Conservation (phyloP, 805 yeast genomes). For the Yarrowia sp. region DNA sequence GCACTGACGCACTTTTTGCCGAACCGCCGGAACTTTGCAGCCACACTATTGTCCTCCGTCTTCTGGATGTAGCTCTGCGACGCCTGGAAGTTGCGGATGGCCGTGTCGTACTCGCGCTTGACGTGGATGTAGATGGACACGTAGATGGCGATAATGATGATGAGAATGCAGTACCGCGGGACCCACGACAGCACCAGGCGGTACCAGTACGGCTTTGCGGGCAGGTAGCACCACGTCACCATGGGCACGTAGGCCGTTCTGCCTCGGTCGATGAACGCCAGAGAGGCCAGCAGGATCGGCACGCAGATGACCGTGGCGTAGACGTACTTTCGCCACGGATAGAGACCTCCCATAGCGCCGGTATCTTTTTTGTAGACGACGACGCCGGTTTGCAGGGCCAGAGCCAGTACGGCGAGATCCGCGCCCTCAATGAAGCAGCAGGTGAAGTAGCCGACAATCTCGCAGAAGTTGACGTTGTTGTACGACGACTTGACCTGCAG, state of each 20-base stretch:
- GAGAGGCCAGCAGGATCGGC: conserved; percentile 57
- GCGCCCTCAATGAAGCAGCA: conserved; percentile 78
- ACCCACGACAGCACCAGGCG: conserved; percentile 73
- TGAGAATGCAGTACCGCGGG: conserved; percentile 65
- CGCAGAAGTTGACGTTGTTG: conserved; percentile 51
- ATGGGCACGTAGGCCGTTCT: conserved; percentile 55
- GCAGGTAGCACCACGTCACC: conserved; percentile 74
- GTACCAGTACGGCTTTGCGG: conserved; percentile 69
- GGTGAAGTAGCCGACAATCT: conserved; percentile 74
- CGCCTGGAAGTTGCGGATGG: conserved; percentile 33
- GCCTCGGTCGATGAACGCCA: conserved; percentile 57
- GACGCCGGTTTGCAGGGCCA: conserved; percentile 77
- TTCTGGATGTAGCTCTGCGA: conserved; percentile 29
- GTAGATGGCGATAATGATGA: conserved; percentile 61
- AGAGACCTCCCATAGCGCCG: conserved; percentile 33
- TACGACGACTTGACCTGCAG: conserved; percentile 45
- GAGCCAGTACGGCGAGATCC: conserved; percentile 73
- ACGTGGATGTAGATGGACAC: conserved; percentile 70
- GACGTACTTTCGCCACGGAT: conserved; percentile 10
- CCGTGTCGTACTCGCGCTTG: conserved; percentile 34
- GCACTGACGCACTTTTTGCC: conserved; percentile 4
- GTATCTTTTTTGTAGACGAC: conserved; percentile 64
- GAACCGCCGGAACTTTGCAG: background rate
- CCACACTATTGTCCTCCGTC: background rate
- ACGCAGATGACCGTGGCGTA: conserved; percentile 57